These are phyloP conservation scores for Prinsepia uniflora DNA, from an alignment of 306 rosid species.

Conservation along the genomic window DNA sequence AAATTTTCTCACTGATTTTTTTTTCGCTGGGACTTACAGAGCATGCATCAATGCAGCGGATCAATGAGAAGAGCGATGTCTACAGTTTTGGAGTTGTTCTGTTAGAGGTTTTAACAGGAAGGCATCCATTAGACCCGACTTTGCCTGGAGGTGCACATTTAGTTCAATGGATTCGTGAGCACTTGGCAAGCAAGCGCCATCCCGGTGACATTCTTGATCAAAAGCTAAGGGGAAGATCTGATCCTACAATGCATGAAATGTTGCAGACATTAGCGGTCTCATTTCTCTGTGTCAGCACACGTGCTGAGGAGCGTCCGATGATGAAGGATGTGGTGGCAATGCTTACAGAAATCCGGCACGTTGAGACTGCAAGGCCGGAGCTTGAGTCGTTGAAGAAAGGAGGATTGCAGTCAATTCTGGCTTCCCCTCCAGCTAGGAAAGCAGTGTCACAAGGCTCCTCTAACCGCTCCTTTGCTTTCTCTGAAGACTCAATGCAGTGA, in stretches of 20 bases:
- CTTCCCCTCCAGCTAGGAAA: conserved; percentile 52
- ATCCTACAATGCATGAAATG: conserved; percentile 66
- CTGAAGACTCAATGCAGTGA: conserved; percentile 51
- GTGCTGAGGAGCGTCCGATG: conserved; percentile 61
- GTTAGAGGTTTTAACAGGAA: conserved; percentile 78
- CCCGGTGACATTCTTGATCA: conserved; percentile 58
- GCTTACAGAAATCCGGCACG: conserved; percentile 65
- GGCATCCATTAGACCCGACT: conserved; percentile 88
- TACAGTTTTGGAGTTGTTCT: conserved; percentile 85
- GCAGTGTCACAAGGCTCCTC: conserved; percentile 60
- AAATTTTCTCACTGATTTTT: background rate
- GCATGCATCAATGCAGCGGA: conserved; percentile 54
- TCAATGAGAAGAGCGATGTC: conserved; percentile 74
- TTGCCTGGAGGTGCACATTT: conserved; percentile 58
- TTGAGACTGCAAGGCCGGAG: conserved; percentile 38
- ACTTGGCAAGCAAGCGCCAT: conserved; percentile 48
- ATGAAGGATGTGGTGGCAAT: conserved; percentile 79
- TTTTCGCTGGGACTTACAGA: conserved; percentile 35
- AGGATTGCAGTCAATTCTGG: conserved; percentile 26
- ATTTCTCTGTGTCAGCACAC: conserved; percentile 47
- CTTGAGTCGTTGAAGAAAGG: conserved; percentile 42
- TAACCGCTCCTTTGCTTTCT: conserved; percentile 67
- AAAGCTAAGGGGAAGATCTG: conserved; percentile 58
- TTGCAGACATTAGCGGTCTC: conserved; percentile 75
- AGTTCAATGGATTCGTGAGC: conserved; percentile 81